Conservation (phyloP, 495 filamentous ascomycete species). For the Hypoxylon fragiforme region DNA sequence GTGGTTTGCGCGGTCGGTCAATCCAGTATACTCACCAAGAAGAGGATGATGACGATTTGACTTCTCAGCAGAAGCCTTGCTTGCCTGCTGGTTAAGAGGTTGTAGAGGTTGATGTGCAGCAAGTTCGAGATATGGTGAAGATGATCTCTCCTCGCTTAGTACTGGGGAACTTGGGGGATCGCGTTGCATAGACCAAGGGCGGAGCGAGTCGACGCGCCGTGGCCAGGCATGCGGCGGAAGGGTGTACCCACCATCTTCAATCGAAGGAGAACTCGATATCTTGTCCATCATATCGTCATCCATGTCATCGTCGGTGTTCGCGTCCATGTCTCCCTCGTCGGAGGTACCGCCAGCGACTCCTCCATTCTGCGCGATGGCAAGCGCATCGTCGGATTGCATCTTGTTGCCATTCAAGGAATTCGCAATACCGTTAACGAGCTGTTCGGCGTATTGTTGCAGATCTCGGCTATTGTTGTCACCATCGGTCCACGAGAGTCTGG, state of each 20-base stretch:
- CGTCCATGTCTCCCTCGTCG: conserved; percentile 73
- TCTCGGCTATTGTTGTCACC: conserved; percentile 49
- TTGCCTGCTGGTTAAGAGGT: conserved; percentile 38
- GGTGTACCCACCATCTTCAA: conserved; percentile 89
- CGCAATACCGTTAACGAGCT: conserved; percentile 50
- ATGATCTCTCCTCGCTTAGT: conserved; percentile 48
- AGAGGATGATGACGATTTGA: conserved; percentile 60
- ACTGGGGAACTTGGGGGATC: conserved; percentile 31
- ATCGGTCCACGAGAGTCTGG: conserved; percentile 54
- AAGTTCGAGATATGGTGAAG: conserved; percentile 57
- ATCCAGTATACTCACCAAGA: conserved; percentile 59
- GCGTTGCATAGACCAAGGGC: conserved; percentile 34
- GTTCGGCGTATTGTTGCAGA: conserved; percentile 54
- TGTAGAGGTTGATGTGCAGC: conserved; percentile 52
- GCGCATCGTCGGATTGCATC: conserved; percentile 56
- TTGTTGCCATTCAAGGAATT: conserved; percentile 51
- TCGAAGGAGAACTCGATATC: conserved; percentile 96
- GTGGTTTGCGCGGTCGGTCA: conserved; percentile 28
- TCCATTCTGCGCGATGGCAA: conserved; percentile 59
- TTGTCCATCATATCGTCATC: conserved; percentile 96
- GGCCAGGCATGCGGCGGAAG: conserved; percentile 43
- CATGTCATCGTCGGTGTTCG: conserved; percentile 65
- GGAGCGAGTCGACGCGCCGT: conserved; percentile 45
- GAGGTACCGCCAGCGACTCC: conserved; percentile 56
- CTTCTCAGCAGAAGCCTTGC: conserved; percentile 40